Conservation (phyloP, 257 asterid species). For the Craterostigma plantagineum region DNA sequence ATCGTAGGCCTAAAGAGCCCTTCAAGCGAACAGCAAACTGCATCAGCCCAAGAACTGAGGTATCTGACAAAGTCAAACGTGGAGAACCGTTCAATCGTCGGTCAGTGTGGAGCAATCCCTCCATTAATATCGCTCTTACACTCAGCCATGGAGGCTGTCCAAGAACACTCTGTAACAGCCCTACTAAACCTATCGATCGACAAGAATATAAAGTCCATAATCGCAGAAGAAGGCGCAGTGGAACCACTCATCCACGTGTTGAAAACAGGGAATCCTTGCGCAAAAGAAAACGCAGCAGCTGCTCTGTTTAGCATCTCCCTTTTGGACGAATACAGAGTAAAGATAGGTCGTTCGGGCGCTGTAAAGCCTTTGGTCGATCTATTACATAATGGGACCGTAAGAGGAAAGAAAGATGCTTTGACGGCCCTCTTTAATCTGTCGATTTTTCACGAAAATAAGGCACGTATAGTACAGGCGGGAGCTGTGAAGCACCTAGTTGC, state of each 20-base stretch:
- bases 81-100: constrained; percentile 68
- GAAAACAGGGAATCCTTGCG: constrained; percentile 51
- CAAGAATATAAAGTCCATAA: constrained; percentile 39
- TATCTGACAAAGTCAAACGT: constrained; percentile 54
- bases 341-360: constrained; percentile 80
- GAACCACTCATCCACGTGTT: constrained; percentile 77
- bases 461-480: constrained; percentile 81
- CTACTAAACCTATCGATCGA: constrained; percentile 68
- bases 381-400: constrained; percentile 43
- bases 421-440: constrained; percentile 82
- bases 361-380: constrained; percentile 70
- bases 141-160: constrained; percentile 35
- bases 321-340: constrained; percentile 59
- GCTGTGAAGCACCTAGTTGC: constrained; percentile 62
- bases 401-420: constrained; percentile 94
- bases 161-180: constrained; percentile 91
- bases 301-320: constrained; percentile 79
- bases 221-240: constrained; percentile 59
- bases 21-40: constrained; percentile 40
- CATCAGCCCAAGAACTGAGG: constrained; percentile 66
- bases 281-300: constrained; percentile 94
- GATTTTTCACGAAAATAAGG: constrained; percentile 82
- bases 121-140: constrained; percentile 53
- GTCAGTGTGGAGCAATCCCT: constrained; percentile 60
- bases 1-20: constrained; percentile 30